Evolutionary conservation across 257 asterid genomes (phyloP).

Genomic region (Solanum medicagineum): DNA sequence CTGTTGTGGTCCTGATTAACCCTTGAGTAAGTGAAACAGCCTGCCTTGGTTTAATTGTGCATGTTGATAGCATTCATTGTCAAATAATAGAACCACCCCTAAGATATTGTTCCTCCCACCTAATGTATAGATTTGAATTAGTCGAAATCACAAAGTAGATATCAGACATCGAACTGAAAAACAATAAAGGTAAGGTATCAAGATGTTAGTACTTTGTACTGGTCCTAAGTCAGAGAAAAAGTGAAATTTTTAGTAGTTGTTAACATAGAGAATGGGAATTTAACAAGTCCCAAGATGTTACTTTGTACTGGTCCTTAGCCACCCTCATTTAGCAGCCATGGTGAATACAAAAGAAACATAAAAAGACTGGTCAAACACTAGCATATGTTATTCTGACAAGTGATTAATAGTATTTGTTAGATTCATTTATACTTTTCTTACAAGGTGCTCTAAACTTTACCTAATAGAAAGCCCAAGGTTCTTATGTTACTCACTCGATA

Average conservation of each 20-base stretch:
- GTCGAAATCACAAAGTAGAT: neutral
- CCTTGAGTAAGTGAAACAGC: neutral
- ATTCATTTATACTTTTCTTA: neutral
- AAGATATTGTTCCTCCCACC: neutral
- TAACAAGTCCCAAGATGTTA: neutral
- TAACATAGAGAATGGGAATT: neutral
- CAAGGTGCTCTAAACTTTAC: neutral
- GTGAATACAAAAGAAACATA: neutral
- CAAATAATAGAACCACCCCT: neutral
- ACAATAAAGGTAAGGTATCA: neutral
- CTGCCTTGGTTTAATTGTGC: neutral
- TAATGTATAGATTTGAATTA: neutral
- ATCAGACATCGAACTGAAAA: neutral
- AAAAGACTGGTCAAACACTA: neutral
- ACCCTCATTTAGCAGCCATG: neutral
- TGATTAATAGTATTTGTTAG: neutral
- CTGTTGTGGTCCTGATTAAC: neutral
- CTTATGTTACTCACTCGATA: neutral
- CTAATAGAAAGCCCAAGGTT: neutral
- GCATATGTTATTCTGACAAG: neutral
- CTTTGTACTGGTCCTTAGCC: neutral
- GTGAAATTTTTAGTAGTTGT: neutral
- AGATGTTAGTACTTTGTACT: neutral
- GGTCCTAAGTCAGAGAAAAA: neutral
- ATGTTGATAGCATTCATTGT: neutral